A percentile compares a stretch with the other conserved stretches of the same genome.
Conservation (phyloP, 2,329 filamentous ascomycete species). For the Ophiocordyceps camponoti-saundersi region DNA sequence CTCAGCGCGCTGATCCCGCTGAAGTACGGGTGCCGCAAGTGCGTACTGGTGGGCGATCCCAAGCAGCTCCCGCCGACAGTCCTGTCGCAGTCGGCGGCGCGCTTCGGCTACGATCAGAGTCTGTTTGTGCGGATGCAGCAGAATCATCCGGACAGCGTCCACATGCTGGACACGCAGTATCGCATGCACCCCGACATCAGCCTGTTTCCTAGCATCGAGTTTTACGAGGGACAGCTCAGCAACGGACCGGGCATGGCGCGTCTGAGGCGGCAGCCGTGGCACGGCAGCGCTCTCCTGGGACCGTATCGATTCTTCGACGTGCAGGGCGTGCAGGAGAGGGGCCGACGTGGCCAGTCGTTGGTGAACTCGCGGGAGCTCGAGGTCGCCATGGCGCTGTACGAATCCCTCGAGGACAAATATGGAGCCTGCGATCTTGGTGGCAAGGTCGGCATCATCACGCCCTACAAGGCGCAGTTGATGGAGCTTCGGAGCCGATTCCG, state of each 20-base stretch:
- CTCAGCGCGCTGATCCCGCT: constrained; percentile 89
- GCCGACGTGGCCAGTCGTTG: constrained; percentile 72
- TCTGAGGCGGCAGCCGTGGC: constrained; percentile 70
- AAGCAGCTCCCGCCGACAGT: constrained; percentile 95
- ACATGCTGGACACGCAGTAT: constrained; percentile 93
- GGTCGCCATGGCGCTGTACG: constrained; percentile 72
- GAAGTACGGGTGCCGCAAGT: constrained; percentile 94
- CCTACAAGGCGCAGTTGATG: constrained; percentile 84
- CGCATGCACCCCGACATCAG: constrained; percentile 99
- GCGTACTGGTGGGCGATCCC: constrained; percentile 91
- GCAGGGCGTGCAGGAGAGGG: constrained; percentile 66
- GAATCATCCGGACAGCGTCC: constrained; percentile 74
- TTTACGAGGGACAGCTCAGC: constrained; percentile 77
- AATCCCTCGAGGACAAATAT: constrained; percentile 61
- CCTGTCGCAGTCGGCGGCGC: constrained; percentile 78
- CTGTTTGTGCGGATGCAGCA: constrained; percentile 96
- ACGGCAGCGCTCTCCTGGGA: constrained; percentile 61
- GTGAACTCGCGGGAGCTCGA: constrained; percentile 79
- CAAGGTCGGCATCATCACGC: constrained; percentile 93
- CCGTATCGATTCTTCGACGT: constrained; percentile 98
- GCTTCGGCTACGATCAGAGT: constrained; percentile 93
- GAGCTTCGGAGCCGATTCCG: constrained; percentile 64
- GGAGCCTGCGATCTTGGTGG: constrained; percentile 50
- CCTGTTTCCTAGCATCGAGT: constrained; percentile 72
- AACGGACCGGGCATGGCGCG: constrained; percentile 72